Evolutionary conservation across 768 basidiomycete species (phyloP), one percentile per base, ranked within the genome.

Genomic region (Kwoniella sp.): DNA sequence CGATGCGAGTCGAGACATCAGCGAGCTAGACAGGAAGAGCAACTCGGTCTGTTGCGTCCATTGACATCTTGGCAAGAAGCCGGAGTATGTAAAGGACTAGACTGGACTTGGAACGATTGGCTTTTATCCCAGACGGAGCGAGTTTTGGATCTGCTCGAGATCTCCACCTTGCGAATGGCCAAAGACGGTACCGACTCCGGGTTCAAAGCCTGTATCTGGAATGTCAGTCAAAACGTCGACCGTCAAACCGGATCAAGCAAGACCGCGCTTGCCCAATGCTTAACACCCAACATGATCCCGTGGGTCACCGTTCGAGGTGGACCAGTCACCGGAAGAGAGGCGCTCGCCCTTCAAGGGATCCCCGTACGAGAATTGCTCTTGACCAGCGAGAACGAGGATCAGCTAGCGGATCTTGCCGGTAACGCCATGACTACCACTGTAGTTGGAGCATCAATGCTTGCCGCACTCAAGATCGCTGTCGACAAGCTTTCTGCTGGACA

Each of bases 351-450:
- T 85, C 94, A 97, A 77, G 94, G 94, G 30, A 86, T 97, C 44
- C 94, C 94, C 0, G 87, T 95, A 30, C 90, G 95, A 79, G 90
- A 92, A 77, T 84, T 97, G 1, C 84, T 96, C 21, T 84, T 97
- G 58, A 96, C 94, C 1, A 88, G 92, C 55, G 94, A 97, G 80
- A 91, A 86, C 19, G 90, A 94, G 78, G 94, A 96, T 78, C 89
- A 97, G 64, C 83, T 97, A 7, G 91, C 92, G 2, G 92, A 96
- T 79, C 84, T 97, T 17, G 93, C 94, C 21, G 94, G 94, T 1
- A 97, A 97, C 74, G 94, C 94, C 64, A 97, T 97, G 94, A 93
- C 92, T 0, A 91, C 93, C 4, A 96, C 94, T 0, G 94, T 96
- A 25, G 93, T 97, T 29, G 94, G 94, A 1, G 85, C 91, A 2